Base-by-base conservation (phyloP, 345 rosid species). In the Abelmoschus esculentus region DNA sequence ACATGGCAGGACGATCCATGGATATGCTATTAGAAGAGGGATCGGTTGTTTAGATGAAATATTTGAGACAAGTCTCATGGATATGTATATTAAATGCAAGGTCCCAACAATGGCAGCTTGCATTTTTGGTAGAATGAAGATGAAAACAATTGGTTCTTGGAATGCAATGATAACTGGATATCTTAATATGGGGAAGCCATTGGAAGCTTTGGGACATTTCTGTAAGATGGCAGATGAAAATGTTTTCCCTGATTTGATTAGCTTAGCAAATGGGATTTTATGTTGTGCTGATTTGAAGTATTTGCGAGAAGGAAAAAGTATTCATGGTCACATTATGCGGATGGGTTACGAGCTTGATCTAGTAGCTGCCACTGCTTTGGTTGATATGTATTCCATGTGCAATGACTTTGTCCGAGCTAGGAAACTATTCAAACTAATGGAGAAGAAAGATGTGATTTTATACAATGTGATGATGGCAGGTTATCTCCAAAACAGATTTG, bases 351-450 rank as follows among this genome's bases (percentile, higher is more conserved):
- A 53, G 68, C 75, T 76, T 26, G 84, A 81, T 73, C 19, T 71
- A 52, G 76, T 78, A 22, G 70, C 70, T 40, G 44, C 74, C 9
- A 78, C 82, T 68, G 80, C 84, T 28, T 40, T 81, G 42, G 56
- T 80, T 28, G 81, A 80, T 69, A 71, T 80, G 83, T 80, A 80
- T 61, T 74, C 76, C 50, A 70, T 64, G 67, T 76, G 76, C 75
- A 74, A 72, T 14, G 61, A 64, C 19, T 38, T 77, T 34, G 40
- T 42, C 62, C 78, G 69, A 71, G 83, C 83, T 28, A 74, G 72
- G 61, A 61, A 69, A 46, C 42, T 80, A 63, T 80, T 76, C 64
- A 60, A 64, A 44, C 46, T 61, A 69, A 57, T 71, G 53, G 80
- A 68, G 64, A 70, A 40, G 18, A 75, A 50, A 66, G 84, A 81